Evolutionary conservation across 2,329 filamentous ascomycete species (phyloP).

Genomic region (Aspergillus sp.): DNA sequence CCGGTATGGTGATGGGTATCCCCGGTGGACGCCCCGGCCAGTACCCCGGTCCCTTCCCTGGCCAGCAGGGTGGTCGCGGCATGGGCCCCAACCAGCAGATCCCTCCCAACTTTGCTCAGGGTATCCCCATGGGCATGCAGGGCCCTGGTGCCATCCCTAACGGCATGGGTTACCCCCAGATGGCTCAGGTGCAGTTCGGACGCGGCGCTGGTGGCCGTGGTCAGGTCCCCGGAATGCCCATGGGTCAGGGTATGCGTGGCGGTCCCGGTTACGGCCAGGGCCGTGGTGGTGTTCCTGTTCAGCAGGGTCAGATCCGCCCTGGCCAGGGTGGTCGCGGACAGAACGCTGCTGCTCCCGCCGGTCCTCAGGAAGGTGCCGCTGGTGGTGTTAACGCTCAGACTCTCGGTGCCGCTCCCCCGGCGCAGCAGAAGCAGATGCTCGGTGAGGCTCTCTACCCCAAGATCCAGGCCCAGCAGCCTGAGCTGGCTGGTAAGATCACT

Average conservation of each 20-base stretch:
- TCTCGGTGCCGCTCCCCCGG: slow-evolving; percentile 58
- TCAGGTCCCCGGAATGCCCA: slow-evolving; percentile 69
- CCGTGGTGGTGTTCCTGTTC: slow-evolving; percentile 47
- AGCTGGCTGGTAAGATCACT: slow-evolving; percentile 97
- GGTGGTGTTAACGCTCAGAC: slow-evolving; percentile 53
- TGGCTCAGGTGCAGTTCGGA: slow-evolving; percentile 76
- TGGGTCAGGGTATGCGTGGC: slow-evolving; percentile 57
- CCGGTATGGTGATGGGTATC: slow-evolving; percentile 60
- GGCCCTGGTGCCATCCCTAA: slow-evolving; percentile 72
- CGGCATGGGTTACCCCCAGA: slow-evolving; percentile 76
- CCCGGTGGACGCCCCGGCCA: slow-evolving; percentile 83
- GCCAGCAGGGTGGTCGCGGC: slow-evolving; percentile 84
- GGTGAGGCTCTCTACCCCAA: slow-evolving; percentile 98
- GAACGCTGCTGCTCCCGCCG: slow-evolving; percentile 38
- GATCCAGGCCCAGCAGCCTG: slow-evolving; percentile 91
- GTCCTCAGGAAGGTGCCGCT: slow-evolving; percentile 41
- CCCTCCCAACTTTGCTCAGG: slow-evolving; percentile 80
- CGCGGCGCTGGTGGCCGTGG: slow-evolving; percentile 71
- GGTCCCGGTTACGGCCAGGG: slow-evolving; percentile 49
- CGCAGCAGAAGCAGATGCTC: slow-evolving; percentile 97
- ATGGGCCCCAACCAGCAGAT: slow-evolving; percentile 81
- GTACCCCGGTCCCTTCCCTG: slow-evolving; percentile 77
- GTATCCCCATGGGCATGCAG: slow-evolving; percentile 61
- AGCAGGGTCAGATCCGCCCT: slow-evolving; percentile 42
- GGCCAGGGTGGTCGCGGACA: slow-evolving; percentile 47